These are phyloP conservation scores for Phytophthora lateralis DNA, from an alignment of 352 stramenopile species.

Conservation along the genomic window DNA sequence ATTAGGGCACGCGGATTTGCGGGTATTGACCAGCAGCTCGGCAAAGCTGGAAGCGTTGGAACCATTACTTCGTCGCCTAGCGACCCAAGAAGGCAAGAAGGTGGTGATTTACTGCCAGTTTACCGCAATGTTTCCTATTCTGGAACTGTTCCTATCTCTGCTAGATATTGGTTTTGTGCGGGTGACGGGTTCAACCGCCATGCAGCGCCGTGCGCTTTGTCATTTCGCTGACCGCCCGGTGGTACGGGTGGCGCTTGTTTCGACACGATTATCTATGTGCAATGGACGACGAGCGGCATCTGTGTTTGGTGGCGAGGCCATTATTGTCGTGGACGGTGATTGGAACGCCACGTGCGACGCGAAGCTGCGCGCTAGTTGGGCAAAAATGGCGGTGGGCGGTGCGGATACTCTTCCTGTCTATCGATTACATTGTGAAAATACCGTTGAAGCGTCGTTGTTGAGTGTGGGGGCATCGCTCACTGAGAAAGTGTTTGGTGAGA, in stretches of 20 bases:
- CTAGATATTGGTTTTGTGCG: conserved; percentile 69
- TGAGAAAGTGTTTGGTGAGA: conserved; percentile 83
- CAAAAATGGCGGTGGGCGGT: conserved; percentile 57
- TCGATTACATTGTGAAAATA: conserved; percentile 82
- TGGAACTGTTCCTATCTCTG: conserved; percentile 74
- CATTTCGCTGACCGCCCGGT: conserved; percentile 70
- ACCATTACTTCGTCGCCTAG: conserved; percentile 58
- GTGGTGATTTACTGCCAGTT: conserved; percentile 85
- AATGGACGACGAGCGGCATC: conserved; percentile 54
- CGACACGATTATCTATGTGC: conserved; percentile 55
- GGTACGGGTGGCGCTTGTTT: conserved; percentile 74
- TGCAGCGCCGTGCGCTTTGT: conserved; percentile 66
- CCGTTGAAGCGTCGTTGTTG: conserved; percentile 77
- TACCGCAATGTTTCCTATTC: conserved; percentile 67
- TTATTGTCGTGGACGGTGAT: conserved; percentile 84
- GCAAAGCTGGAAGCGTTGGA: conserved; percentile 66
- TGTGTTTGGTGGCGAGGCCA: conserved; percentile 76
- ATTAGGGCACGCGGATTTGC: conserved; percentile 68
- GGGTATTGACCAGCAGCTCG: conserved; percentile 60
- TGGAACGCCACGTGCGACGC: conserved; percentile 83
- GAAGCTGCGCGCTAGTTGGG: conserved; percentile 82
- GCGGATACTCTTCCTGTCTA: conserved; percentile 67
- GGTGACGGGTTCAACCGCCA: conserved; percentile 54
- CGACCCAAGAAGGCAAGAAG: conserved; percentile 62
- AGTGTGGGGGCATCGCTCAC: conserved; percentile 71